Base-by-base conservation (phyloP, 148 eudicot genomes). In the Oxyria digyna region DNA sequence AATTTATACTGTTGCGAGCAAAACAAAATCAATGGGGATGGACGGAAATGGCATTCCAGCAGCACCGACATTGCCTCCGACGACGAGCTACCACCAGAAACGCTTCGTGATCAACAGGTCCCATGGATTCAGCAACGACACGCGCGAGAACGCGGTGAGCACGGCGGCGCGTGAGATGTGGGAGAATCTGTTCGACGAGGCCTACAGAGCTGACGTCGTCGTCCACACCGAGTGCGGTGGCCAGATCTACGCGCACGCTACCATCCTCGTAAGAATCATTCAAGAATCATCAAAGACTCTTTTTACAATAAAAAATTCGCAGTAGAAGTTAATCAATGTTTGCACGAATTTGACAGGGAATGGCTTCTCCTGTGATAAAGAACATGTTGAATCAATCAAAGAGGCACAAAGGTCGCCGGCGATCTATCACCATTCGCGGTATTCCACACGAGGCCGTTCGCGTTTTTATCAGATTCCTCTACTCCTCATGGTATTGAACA, bases 361-460 rank as follows among this genome's bases (percentile, higher is more conserved):
- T 83, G 78, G 81, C 85, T 71, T 88, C 99, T 77, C 91, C 93
- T 1, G 99, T 95, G 65, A 74, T 95, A n/a, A 84, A 85, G 73
- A 50, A 73, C 50, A 82, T 84, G 78, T 63, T 94, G 63, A 93
- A 80, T 73, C 77, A 81, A 78, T 69, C 81, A 35, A 91, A 67
- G 62, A 93, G 78, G 77, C 76, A 79, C 75, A 68, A 78, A 48
- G 87, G 69, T 74, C 71, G 78, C 11, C 80, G 41, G 38, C 78
- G 79, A 72, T 75, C 88, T 64, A 81, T 95, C 78, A 72, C 85
- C 7, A 87, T 95, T 38, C 79, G 62, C 33, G 99, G 99, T 0
- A 97, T 87, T 71, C 89, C 99, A 7, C 74, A 82, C 63, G 96
- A 83, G n/a, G 97, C 97, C 11, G 91, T 95, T 45, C 85, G 84